Conservation (phyloP, 179 eudicot species). For the Heliamphora pulchella region DNA sequence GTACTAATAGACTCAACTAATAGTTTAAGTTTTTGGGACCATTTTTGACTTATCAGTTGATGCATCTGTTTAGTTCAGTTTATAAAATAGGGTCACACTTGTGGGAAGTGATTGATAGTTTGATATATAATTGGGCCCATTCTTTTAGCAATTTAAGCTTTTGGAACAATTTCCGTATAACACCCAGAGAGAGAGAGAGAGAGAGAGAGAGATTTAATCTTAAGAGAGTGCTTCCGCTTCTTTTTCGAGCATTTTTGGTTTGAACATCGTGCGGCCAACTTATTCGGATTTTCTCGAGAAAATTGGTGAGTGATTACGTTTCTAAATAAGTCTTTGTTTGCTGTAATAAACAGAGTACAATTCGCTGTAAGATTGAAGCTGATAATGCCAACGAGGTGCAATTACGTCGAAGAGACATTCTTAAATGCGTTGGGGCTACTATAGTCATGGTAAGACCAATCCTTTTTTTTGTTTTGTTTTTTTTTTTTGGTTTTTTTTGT, state of each 20-base stretch:
- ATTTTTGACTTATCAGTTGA: no score
- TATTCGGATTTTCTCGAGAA: background rate
- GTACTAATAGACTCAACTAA: no score
- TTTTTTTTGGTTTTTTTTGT: no score
- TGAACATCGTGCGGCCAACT: background rate
- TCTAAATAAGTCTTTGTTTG: background rate
- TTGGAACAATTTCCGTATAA: no score
- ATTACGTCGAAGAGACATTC: conserved; percentile 52
- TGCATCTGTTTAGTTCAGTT: no score
- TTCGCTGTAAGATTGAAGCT: conserved; percentile 46
- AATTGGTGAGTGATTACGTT: background rate
- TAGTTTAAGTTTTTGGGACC: background rate
- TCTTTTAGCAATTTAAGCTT: no score
- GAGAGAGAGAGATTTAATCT: no score
- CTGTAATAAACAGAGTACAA: conserved; percentile 30
- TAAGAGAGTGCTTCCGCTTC: background rate
- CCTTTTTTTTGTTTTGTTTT: background rate
- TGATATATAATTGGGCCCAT: no score
- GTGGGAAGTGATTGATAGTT: no score
- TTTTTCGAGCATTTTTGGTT: background rate
- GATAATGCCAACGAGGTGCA: conserved; percentile 26
- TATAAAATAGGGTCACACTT: no score
- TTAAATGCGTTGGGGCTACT: conserved; percentile 51
- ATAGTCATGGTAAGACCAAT: conserved; percentile 45
- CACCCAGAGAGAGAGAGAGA: no score